These are phyloP conservation scores for Russula olivacea DNA, from an alignment of 768 basidiomycete genomes.

Conservation along the genomic window DNA sequence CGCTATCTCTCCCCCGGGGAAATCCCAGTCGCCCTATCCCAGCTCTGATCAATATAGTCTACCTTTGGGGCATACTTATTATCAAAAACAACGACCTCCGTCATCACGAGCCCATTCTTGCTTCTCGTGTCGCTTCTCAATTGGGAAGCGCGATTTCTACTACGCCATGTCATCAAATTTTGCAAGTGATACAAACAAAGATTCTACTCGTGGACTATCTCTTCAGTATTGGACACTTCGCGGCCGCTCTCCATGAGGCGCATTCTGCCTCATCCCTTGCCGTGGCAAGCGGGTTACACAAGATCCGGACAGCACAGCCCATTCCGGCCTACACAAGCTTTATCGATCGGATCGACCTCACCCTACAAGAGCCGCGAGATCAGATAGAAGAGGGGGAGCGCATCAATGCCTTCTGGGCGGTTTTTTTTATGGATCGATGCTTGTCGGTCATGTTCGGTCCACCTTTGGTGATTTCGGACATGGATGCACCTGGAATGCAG, in stretches of 20 bases:
- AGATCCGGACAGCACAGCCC: conserved; percentile 24
- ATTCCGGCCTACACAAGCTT: conserved; percentile 19
- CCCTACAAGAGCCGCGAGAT: conserved; percentile 39
- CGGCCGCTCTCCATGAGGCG: conserved; percentile 32
- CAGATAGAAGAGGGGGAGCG: conserved; percentile 58
- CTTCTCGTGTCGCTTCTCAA: conserved; percentile 45
- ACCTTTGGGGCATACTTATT: conserved; percentile 35
- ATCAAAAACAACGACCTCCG: conserved; percentile 26
- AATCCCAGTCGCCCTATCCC: conserved; percentile 30
- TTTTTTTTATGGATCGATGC: conserved; percentile 52
- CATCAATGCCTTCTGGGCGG: conserved; percentile 62
- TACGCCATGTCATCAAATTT: conserved; percentile 35
- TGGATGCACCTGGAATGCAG: conserved; percentile 39
- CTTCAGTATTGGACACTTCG: conserved; percentile 28
- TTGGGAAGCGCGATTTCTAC: conserved; percentile 37
- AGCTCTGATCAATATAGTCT: conserved; percentile 41
- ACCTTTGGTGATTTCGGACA: conserved; percentile 48
- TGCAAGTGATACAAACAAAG: conserved; percentile 32
- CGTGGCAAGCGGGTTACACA: conserved; percentile 30
- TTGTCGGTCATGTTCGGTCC: conserved; percentile 49
- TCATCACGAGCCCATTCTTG: conserved; percentile 36
- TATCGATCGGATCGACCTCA: conserved; percentile 23
- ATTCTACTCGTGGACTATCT: conserved; percentile 33
- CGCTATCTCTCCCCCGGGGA: conserved; percentile 30
- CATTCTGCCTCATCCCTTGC: conserved; percentile 31